Evolutionary conservation across 139 green algal species (phyloP).

Genomic region (Chlamydomonas schloesseri): DNA sequence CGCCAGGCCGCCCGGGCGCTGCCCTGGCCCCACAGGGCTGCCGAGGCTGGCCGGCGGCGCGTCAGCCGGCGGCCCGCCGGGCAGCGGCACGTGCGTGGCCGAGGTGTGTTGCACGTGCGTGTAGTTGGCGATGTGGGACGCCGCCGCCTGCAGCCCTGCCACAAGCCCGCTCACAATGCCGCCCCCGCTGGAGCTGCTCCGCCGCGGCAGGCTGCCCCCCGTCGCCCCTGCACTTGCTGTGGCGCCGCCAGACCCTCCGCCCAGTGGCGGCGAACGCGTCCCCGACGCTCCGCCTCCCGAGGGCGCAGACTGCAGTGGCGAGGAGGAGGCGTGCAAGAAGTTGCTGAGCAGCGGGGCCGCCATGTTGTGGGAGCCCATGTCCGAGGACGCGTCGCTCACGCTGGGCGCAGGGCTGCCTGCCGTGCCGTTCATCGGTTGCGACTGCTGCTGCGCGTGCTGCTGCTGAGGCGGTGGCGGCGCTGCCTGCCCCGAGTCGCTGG

Average conservation of each 20-base stretch:
- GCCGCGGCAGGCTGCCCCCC: background rate
- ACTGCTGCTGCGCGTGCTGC: background rate
- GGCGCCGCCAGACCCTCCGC: no score
- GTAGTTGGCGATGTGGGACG: background rate
- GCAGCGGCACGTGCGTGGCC: no score
- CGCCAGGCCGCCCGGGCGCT: no score
- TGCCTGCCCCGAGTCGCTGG: background rate
- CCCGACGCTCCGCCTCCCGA: no score
- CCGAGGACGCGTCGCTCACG: slow-evolving; percentile 6
- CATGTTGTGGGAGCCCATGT: background rate
- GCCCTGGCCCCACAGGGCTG: no score
- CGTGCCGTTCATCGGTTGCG: background rate
- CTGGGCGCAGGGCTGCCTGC: slow-evolving; percentile 7
- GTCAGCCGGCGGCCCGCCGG: no score
- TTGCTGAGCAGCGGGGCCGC: slow-evolving; percentile 35
- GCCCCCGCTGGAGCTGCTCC: background rate
- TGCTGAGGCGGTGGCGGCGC: background rate
- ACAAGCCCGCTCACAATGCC: background rate
- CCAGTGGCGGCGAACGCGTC: no score
- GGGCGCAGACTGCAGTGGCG: background rate
- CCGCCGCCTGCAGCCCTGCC: background rate
- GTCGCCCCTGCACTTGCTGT: background rate
- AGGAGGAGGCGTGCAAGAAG: background rate
- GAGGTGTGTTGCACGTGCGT: no score
- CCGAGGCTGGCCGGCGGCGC: no score